These are phyloP conservation scores for Pyrenopolyporus hunteri DNA, from an alignment of 495 filamentous ascomycete species.

Conservation along the genomic window DNA sequence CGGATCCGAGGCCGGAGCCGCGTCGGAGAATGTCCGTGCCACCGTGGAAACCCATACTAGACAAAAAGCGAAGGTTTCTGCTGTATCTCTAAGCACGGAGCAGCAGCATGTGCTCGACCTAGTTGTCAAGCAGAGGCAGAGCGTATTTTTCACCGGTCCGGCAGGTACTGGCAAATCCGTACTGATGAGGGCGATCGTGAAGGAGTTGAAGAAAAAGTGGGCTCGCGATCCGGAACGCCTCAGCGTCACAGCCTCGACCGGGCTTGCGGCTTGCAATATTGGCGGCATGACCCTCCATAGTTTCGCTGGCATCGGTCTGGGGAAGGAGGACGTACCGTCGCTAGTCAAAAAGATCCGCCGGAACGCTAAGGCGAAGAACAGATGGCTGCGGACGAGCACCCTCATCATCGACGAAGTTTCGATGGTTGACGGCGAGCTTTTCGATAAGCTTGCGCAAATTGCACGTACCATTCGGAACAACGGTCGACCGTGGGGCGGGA, in stretches of 20 bases:
- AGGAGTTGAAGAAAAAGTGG: conserved; percentile 76
- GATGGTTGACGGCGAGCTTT: conserved; percentile 97
- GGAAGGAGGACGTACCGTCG: conserved; percentile 82
- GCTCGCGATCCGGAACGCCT: conserved; percentile 76
- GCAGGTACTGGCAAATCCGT: conserved; percentile 98
- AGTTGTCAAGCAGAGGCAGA: conserved; percentile 75
- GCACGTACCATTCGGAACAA: conserved; percentile 83
- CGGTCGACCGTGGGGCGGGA: conserved; percentile 91
- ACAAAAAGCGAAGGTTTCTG: conserved; percentile 53
- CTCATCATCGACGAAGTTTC: conserved; percentile 95
- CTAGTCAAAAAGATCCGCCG: conserved; percentile 90
- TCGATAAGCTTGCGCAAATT: conserved; percentile 92
- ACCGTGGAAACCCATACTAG: conserved; percentile 47
- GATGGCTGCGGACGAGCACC: conserved; percentile 87
- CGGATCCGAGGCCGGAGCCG: conserved; percentile 36
- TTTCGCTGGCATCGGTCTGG: conserved; percentile 93
- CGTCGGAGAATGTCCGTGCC: conserved; percentile 42
- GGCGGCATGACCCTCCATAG: conserved; percentile 95
- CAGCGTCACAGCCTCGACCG: conserved; percentile 94
- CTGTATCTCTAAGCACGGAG: conserved; percentile 80
- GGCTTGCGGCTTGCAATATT: conserved; percentile 95
- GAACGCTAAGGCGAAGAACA: conserved; percentile 82
- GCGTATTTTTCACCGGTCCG: conserved; percentile 97
- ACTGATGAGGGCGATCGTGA: conserved; percentile 87
- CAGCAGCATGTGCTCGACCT: conserved; percentile 82